Evolutionary conservation across 306 rosid species (phyloP).

Genomic region (Urtica urens): DNA sequence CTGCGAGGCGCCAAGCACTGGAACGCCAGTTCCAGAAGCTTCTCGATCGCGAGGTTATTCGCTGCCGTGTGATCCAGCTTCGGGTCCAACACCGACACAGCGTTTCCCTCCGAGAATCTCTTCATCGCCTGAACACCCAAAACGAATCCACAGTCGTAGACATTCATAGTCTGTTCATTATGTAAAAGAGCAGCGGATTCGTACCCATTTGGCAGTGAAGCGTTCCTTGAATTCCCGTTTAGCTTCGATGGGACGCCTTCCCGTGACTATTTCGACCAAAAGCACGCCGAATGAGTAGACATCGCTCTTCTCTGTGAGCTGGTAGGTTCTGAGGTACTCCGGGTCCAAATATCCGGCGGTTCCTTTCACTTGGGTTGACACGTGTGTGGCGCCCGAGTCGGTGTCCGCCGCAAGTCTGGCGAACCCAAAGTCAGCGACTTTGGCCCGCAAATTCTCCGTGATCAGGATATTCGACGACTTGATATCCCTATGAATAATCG

Average conservation of each 20-base stretch:
- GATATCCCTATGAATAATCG: conserved; percentile 91
- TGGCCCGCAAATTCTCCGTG: conserved; percentile 68
- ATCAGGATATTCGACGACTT: conserved; percentile 94
- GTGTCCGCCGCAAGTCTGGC: conserved; percentile 81
- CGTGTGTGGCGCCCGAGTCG: conserved; percentile 80
- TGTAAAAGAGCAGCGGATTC: conserved; percentile 12
- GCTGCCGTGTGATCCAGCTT: conserved; percentile 43
- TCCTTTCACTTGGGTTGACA: conserved; percentile 93
- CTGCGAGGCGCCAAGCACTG: conserved; percentile 90
- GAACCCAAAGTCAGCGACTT: conserved; percentile 97
- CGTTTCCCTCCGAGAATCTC: conserved; percentile 54
- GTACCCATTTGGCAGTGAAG: conserved; percentile 76
- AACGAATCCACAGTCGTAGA: conserved; percentile 10
- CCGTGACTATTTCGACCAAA: conserved; percentile 81
- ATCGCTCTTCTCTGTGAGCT: conserved; percentile 93
- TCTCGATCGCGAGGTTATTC: conserved; percentile 46
- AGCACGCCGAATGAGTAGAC: conserved; percentile 90
- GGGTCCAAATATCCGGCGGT: conserved; percentile 99
- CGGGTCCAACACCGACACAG: conserved; percentile 55
- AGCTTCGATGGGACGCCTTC: conserved; percentile 94
- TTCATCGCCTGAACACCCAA: conserved; percentile 87
- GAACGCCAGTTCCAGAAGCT: conserved; percentile 74
- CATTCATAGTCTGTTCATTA: no score
- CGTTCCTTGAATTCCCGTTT: conserved; percentile 67
- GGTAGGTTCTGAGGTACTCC: conserved; percentile 86